These are phyloP conservation scores for Meyerozyma guilliermondii DNA, from an alignment of 1,139 yeast species.

Conservation along the genomic window DNA sequence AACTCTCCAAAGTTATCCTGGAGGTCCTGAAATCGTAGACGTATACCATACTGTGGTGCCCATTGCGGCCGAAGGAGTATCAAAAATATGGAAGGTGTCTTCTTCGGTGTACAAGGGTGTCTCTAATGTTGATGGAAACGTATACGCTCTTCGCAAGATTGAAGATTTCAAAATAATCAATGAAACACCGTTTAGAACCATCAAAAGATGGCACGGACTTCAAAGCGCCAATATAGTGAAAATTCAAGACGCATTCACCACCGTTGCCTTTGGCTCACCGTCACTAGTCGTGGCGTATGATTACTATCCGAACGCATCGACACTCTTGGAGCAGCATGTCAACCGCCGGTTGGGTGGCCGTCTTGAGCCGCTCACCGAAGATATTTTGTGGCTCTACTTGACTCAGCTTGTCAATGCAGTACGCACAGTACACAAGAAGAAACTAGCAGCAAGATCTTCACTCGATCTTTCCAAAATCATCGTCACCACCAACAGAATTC, in stretches of 20 bases:
- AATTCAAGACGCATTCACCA: conserved; percentile 79
- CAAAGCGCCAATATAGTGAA: conserved; percentile 61
- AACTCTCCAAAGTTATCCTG: conserved; percentile 61
- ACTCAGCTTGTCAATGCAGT: conserved; percentile 72
- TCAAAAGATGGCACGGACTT: conserved; percentile 45
- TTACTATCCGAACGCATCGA: conserved; percentile 42
- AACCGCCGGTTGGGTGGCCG: conserved; percentile 27
- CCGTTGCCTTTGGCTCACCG: conserved; percentile 75
- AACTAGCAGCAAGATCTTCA: conserved; percentile 56
- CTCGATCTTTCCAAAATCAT: conserved; percentile 66
- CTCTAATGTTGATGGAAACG: conserved; percentile 72
- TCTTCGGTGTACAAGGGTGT: conserved; percentile 74
- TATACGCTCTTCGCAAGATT: conserved; percentile 72
- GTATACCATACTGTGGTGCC: conserved; percentile 86
- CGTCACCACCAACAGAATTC: conserved; percentile 68
- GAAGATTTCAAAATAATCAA: conserved; percentile 46
- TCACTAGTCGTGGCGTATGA: conserved; percentile 42
- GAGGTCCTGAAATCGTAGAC: conserved; percentile 72
- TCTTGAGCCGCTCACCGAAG: conserved; percentile 53
- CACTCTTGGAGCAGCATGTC: conserved; percentile 30
- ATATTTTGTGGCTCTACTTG: conserved; percentile 68
- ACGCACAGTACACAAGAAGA: conserved; percentile 53
- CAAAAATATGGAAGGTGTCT: conserved; percentile 55
- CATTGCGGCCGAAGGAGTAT: conserved; percentile 54
- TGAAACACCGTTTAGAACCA: conserved; percentile 42